A percentile compares a stretch with the other conserved stretches of the same genome.
Evolutionary conservation across 31 red algal genomes (phyloP).

Genomic region (Odonthalia washingtoniensis): DNA sequence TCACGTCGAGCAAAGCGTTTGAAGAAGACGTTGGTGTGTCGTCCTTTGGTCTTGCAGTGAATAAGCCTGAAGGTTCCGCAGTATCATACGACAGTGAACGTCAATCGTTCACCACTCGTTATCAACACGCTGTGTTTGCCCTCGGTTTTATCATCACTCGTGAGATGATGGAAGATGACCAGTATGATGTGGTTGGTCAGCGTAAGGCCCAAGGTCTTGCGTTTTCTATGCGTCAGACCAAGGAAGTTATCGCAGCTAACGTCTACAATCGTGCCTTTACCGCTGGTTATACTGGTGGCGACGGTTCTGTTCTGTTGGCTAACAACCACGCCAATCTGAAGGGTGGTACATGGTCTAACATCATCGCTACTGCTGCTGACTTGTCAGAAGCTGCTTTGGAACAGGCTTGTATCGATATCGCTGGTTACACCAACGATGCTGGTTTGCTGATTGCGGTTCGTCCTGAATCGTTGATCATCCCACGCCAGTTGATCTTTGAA

Average conservation of each 20-base stretch:
- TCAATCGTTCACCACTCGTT: background rate
- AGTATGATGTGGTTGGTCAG: background rate
- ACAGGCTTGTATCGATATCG: background rate
- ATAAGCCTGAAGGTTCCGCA: slow-evolving; percentile 9
- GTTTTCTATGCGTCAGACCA: slow-evolving; percentile 22
- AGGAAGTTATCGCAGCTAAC: slow-evolving; percentile 4
- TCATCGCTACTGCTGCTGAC: slow-evolving; percentile 1
- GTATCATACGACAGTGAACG: background rate
- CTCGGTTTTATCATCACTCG: slow-evolving; percentile 4
- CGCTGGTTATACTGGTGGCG: slow-evolving; percentile 14
- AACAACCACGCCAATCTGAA: background rate
- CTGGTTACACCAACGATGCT: background rate
- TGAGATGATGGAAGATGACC: background rate
- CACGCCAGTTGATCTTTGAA: background rate
- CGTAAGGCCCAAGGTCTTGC: background rate
- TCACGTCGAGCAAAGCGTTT: slow-evolving; percentile 1
- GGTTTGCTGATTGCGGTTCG: background rate
- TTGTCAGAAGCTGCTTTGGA: slow-evolving; percentile 6
- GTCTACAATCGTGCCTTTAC: slow-evolving; percentile 19
- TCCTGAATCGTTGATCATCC: background rate
- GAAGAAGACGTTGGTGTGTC: slow-evolving; percentile 15
- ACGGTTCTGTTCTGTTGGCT: background rate
- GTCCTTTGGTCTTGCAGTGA: slow-evolving; percentile 6
- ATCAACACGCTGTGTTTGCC: background rate
- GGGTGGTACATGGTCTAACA: background rate